Conservation (phyloP, 805 yeast genomes). For the Sugiyamaella americana region DNA sequence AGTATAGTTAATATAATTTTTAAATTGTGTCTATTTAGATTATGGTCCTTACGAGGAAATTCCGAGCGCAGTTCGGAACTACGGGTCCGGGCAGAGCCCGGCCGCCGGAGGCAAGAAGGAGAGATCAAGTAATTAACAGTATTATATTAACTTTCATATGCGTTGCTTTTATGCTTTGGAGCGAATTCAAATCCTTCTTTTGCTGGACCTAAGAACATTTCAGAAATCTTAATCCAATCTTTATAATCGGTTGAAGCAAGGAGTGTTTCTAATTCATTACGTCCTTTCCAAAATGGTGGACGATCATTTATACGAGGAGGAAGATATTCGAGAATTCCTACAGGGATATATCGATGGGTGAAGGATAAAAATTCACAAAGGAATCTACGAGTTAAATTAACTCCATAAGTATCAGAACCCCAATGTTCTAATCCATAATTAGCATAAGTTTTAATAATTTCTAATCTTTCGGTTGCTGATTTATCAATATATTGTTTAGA, state of each 20-base stretch:
- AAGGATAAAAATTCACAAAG: constrained; percentile 92
- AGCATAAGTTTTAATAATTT: constrained; percentile 61
- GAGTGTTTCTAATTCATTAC: constrained; percentile 87
- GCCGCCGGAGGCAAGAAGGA: too few relatives aligned
- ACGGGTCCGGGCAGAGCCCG: too few relatives aligned
- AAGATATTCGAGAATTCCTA: constrained; percentile 80
- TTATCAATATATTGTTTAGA: constrained; percentile 86
- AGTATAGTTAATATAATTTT: too few relatives aligned
- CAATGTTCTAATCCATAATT: constrained; percentile 87
- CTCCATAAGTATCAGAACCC: constrained; percentile 96
- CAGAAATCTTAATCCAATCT: constrained; percentile 95
- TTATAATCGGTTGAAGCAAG: constrained; percentile 77
- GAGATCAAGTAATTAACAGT: too few relatives aligned
- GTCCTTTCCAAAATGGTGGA: constrained; percentile 89
- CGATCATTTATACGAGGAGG: constrained; percentile 90
- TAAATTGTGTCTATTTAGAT: too few relatives aligned
- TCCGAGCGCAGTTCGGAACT: too few relatives aligned
- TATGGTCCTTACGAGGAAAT: too few relatives aligned
- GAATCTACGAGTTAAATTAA: constrained; percentile 79
- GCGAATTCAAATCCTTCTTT: constrained; percentile 66
- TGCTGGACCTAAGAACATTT: constrained; percentile 88
- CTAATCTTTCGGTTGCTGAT: constrained; percentile 82
- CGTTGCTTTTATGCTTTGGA: constrained; percentile 94
- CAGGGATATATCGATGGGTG: constrained; percentile 90
- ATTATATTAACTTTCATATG: constrained; percentile 38